Conservation (phyloP, 1,284 basidiomycete species). For the Cronartium ribicola region DNA sequence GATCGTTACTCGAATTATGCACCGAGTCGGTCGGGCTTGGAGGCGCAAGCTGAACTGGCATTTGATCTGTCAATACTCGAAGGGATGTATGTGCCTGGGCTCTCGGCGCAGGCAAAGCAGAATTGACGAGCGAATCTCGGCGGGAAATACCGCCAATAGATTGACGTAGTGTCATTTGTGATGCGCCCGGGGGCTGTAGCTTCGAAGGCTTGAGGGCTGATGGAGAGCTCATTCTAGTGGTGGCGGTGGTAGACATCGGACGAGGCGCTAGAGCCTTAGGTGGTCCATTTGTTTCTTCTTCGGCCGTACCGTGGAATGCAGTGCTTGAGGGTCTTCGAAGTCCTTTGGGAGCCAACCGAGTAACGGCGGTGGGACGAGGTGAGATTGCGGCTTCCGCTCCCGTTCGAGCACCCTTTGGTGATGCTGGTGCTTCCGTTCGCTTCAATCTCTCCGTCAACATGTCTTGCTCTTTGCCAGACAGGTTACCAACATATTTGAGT, state of each 20-base stretch:
- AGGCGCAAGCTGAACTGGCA: constrained; percentile 4
- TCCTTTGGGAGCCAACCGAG: constrained; percentile 12
- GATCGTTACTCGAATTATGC: constrained; percentile 44
- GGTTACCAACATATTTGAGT: constrained; percentile 69
- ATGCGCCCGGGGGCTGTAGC: constrained; percentile 56
- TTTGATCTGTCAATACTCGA: constrained; percentile 45
- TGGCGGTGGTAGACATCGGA: constrained; percentile 5
- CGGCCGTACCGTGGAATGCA: constrained; percentile 40
- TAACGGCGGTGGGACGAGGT: constrained; percentile 21
- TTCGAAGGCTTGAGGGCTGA: constrained; percentile 67
- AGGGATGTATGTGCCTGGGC: constrained; percentile 16
- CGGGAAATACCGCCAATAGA: constrained; percentile 12
- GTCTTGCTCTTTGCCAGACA: constrained; percentile 80
- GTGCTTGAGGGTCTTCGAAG: constrained; percentile 62
- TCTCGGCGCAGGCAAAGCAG: constrained; percentile 44
- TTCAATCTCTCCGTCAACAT: constrained; percentile 84
- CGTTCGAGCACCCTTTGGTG: constrained; percentile 30
- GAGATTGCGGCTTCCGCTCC: constrained; percentile 28
- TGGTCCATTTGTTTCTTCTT: constrained; percentile 6
- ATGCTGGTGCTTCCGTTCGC: constrained; percentile 60
- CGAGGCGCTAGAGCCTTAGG: constrained; percentile 9
- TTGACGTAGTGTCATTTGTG: constrained; percentile 11
- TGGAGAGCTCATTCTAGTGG: constrained; percentile 54
- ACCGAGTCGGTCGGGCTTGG: constrained; percentile 7
- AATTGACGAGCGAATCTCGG: constrained; percentile 36